Evolutionary conservation across 768 basidiomycete genomes (phyloP).

Genomic region (Tylopilus subfusipes): DNA sequence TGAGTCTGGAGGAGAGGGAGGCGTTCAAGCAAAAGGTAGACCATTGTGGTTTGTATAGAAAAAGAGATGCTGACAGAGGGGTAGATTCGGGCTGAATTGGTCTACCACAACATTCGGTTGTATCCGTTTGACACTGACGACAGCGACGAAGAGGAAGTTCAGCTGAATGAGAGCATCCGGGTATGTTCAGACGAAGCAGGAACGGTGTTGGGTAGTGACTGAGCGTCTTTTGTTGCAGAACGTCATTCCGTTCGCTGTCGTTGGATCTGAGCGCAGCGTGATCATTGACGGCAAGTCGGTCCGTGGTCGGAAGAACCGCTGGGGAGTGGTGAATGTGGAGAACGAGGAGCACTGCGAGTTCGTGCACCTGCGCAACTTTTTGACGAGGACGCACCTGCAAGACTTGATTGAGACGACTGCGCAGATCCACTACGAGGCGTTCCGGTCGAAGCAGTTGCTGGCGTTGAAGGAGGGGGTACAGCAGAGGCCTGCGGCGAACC

Average conservation of each 20-base stretch:
- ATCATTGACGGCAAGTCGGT: constrained; percentile 95
- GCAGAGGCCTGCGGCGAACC: constrained; percentile 49
- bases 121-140: constrained; percentile 99
- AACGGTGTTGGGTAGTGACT: background rate
- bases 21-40: constrained; percentile 88
- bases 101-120: constrained; percentile 86
- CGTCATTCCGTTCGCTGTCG: constrained; percentile 95
- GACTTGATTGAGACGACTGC: constrained; percentile 99
- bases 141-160: constrained; percentile 87
- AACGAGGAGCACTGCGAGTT: constrained; percentile 98
- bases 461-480: constrained; percentile 95
- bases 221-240: constrained; percentile 45
- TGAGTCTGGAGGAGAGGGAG: constrained; percentile 91
- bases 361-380: constrained; percentile 93
- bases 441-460: constrained; percentile 96
- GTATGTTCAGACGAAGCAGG: constrained; percentile 43
- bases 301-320: constrained; percentile 94
- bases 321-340: constrained; percentile 98
- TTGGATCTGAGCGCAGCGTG: constrained; percentile 95
- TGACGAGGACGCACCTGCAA: constrained; percentile 94
- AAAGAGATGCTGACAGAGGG: constrained; percentile 9
- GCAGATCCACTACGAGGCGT: constrained; percentile 98
- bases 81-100: constrained; percentile 90
- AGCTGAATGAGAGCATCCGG: constrained; percentile 85
- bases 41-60: background rate